A percentile compares a stretch with the other conserved stretches of the same genome.
Evolutionary conservation across 306 rosid species (phyloP).

Genomic region (Cucumis cinereus): DNA sequence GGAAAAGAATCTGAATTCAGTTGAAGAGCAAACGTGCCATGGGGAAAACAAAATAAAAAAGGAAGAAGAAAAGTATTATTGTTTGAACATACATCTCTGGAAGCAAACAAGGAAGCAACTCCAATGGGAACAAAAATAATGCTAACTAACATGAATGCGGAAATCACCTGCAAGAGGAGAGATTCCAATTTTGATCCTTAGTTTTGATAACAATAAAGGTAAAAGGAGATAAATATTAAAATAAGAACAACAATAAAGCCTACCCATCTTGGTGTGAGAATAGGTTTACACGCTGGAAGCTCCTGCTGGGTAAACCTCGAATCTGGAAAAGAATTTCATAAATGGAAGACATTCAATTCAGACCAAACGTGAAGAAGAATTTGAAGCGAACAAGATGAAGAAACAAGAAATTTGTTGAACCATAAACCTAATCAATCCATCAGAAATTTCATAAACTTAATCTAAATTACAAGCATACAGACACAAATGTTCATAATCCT

Average conservation of each 20-base stretch:
- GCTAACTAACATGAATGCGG: constrained; percentile 74
- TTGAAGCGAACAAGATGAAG: neutral
- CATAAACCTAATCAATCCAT: neutral
- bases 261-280: constrained; percentile 91
- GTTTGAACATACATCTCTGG: constrained; percentile 50
- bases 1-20: constrained; percentile 20
- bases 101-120: constrained; percentile 69
- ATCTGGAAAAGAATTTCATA: constrained; percentile 28
- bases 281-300: constrained; percentile 98
- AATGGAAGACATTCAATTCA: neutral
- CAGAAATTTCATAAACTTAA: neutral
- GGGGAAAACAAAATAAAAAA: neutral
- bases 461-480: neutral
- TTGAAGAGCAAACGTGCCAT: constrained; percentile 9
- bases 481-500: neutral
- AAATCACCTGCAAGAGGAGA: constrained; percentile 53
- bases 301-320: constrained; percentile 95
- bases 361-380: neutral
- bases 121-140: constrained; percentile 79
- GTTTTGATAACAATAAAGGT: neutral
- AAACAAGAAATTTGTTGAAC: neutral
- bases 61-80: constrained; percentile 2
- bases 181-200: neutral
- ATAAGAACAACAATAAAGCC: constrained; percentile 1
- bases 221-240: neutral